Evolutionary conservation across 176 grass and related monocot genomes (phyloP).

Genomic region (Bolboschoenus planiculmis): DNA sequence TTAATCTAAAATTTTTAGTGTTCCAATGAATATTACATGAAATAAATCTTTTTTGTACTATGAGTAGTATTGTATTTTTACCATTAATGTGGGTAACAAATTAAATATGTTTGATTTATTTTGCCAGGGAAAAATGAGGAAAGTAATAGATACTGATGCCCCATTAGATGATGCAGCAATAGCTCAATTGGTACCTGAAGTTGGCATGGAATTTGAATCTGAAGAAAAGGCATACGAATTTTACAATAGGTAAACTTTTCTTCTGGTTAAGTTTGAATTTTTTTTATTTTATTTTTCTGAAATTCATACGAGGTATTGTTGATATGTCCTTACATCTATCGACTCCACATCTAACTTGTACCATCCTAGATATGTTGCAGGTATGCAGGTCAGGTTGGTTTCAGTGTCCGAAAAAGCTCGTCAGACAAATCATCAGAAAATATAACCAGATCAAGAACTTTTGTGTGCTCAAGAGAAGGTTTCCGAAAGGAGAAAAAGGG

Average conservation of each 20-base stretch:
- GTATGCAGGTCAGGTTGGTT: conserved; percentile 77
- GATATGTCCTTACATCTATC: not conserved
- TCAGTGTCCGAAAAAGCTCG: conserved; percentile 86
- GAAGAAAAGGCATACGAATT: conserved; percentile 85
- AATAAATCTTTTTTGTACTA: not conserved
- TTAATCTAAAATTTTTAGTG: not conserved
- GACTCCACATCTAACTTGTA: not conserved
- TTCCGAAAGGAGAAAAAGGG: conserved; percentile 93
- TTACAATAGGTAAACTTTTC: conserved; percentile 45
- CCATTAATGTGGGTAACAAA: not conserved
- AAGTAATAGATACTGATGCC: conserved; percentile 61
- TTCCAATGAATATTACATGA: not conserved
- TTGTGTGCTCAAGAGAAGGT: conserved; percentile 92
- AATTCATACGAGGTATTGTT: not conserved
- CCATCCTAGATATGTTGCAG: conserved; percentile 5
- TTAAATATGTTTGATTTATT: not conserved
- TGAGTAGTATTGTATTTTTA: conserved; percentile 1
- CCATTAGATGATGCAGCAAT: conserved; percentile 39
- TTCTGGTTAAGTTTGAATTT: not conserved
- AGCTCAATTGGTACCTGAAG: conserved; percentile 53
- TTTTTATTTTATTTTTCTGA: not conserved
- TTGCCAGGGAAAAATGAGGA: conserved; percentile 70
- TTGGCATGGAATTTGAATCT: conserved; percentile 72
- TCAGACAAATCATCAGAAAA: conserved; percentile 83
- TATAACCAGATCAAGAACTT: conserved; percentile 80